phyloP scores from a whole-genome alignment of 164 flowering plant genomes.

The Piper betle region DNA sequence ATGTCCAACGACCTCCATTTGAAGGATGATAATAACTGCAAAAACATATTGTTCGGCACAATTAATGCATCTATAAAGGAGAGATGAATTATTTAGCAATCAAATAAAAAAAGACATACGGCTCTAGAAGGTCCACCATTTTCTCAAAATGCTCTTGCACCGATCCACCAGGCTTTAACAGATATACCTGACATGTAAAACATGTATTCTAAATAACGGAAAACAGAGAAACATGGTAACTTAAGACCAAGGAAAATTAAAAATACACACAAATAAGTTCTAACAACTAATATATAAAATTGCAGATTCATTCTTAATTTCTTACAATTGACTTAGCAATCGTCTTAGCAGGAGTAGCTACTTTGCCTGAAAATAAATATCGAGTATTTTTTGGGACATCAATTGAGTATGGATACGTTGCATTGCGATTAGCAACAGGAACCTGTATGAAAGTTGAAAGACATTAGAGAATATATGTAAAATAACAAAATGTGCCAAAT shows the following conservation, averaged over 20 bases:
- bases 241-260: background rate
- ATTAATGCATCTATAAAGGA: background rate
- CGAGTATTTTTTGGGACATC: conserved; percentile 93
- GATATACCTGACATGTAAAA: conserved; percentile 54
- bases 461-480: background rate
- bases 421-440: conserved; percentile 90
- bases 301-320: conserved; percentile 10
- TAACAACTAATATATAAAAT: background rate
- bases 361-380: conserved; percentile 79
- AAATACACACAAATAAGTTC: background rate
- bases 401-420: conserved; percentile 70
- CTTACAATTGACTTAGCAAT: conserved; percentile 87
- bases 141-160: conserved; percentile 70
- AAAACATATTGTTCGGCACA: background rate
- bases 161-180: conserved; percentile 67
- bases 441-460: conserved; percentile 34
- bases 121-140: conserved; percentile 94
- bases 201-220: background rate
- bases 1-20: conserved; percentile 99
- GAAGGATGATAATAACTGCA: conserved; percentile 95
- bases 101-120: conserved; percentile 36
- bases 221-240: background rate
- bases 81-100: background rate
- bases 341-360: conserved; percentile 61
- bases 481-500: background rate